These are phyloP conservation scores for Gentiana macrophylla DNA, from an alignment of 257 asterid species.

Conservation along the genomic window DNA sequence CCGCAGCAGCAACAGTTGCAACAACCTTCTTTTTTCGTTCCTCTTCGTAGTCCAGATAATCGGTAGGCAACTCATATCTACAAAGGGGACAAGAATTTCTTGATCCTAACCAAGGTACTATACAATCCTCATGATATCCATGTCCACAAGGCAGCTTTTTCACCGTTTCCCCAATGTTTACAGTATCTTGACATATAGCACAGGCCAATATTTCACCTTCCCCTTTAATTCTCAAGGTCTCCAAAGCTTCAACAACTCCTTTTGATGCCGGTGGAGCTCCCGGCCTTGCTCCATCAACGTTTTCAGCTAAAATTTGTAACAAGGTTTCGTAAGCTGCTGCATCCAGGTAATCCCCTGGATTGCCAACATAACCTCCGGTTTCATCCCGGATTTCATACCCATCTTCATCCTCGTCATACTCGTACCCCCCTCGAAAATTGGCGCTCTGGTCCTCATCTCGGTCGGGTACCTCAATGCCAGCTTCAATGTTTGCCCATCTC, in stretches of 20 bases:
- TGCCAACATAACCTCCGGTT: conserved; percentile 1
- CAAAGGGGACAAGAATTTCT: conserved; percentile 90
- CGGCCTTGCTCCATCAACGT: conserved; percentile 50
- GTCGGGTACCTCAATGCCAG: conserved; percentile 14
- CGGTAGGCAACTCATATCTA: conserved; percentile 89
- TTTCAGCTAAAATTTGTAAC: conserved; percentile 73
- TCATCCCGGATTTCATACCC: conserved; percentile 23
- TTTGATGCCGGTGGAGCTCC: conserved; percentile 93
- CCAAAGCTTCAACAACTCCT: conserved; percentile 48
- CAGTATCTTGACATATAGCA: conserved; percentile 73
- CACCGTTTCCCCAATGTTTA: conserved; percentile 48
- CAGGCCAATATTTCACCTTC: conserved; percentile 42
- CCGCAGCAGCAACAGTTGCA: not conserved
- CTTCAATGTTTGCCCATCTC: too few relatives aligned
- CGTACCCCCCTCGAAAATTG: too few relatives aligned
- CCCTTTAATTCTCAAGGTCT: conserved; percentile 35
- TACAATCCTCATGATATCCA: conserved; percentile 81
- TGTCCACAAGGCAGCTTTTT: conserved; percentile 88
- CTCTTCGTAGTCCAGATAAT: conserved; percentile 85
- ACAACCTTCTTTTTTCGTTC: conserved; percentile 54
- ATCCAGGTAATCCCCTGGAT: conserved; percentile 87
- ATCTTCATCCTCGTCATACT: too few relatives aligned
- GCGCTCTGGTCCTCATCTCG: conserved; percentile 20
- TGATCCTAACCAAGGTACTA: conserved; percentile 71
- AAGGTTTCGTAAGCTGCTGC: conserved; percentile 81